Evolutionary conservation across 108 stramenopile genomes (phyloP).

Genomic region (Nannochloropsis gaditana): DNA sequence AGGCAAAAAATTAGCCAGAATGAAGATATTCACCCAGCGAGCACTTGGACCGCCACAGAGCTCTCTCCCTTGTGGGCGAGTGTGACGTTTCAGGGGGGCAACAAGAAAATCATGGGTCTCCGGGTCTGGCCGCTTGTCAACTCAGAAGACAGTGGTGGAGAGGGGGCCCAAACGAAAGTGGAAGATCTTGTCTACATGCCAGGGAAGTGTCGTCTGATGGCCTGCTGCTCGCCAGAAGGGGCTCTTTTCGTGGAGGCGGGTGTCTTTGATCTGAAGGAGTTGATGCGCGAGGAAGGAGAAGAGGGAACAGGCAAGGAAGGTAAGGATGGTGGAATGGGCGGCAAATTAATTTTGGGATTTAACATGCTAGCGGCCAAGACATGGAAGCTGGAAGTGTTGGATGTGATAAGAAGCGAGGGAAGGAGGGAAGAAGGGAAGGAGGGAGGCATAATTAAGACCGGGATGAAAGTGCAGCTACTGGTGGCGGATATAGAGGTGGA

Average conservation of each 20-base stretch:
- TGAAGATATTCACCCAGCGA: not conserved
- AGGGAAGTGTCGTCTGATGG: not conserved
- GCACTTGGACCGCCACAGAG: not conserved
- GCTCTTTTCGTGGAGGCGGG: not conserved
- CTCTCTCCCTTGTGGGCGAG: not conserved
- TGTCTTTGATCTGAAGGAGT: not conserved
- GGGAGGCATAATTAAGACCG: not conserved
- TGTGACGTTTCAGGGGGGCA: not conserved
- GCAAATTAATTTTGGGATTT: not conserved
- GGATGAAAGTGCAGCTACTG: not conserved
- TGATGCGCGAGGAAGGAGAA: not conserved
- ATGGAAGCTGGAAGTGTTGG: not conserved
- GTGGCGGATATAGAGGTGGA: slow-evolving; percentile 16
- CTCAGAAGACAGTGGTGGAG: not conserved
- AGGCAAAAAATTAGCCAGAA: not conserved
- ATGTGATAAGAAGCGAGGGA: not conserved
- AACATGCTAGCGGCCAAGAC: slow-evolving; percentile 14
- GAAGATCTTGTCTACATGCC: not conserved
- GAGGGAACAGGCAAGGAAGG: not conserved
- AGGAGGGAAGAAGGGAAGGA: not conserved
- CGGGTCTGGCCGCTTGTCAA: not conserved
- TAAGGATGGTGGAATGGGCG: not conserved
- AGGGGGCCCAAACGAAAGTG: not conserved
- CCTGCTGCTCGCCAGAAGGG: not conserved
- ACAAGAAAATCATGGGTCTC: not conserved